These are phyloP conservation scores for Haematococcus sp. DNA, from an alignment of 139 green algal species.

Conservation along the genomic window DNA sequence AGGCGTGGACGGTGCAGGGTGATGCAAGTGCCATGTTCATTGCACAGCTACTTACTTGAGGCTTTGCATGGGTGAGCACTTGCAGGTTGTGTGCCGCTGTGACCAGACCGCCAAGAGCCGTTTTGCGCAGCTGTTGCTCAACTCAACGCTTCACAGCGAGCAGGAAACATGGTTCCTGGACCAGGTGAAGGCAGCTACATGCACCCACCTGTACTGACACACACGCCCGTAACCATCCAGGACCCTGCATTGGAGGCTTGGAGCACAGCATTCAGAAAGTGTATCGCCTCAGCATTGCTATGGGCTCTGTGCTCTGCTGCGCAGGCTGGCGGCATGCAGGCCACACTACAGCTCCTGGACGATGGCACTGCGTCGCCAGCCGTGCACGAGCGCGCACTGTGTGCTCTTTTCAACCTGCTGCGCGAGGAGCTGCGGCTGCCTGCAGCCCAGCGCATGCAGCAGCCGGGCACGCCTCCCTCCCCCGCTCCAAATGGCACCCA, in stretches of 20 bases:
- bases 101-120: not conserved
- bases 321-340: not conserved
- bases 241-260: too few relatives aligned
- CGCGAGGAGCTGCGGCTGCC: not conserved
- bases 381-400: conserved; percentile 8
- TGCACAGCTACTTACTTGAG: too few relatives aligned
- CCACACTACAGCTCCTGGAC: not conserved
- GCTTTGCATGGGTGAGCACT: too few relatives aligned
- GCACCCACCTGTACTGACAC: too few relatives aligned
- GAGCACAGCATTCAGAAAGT: too few relatives aligned
- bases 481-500: not conserved
- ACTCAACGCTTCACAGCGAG: not conserved
- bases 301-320: too few relatives aligned
- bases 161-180: too few relatives aligned
- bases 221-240: too few relatives aligned
- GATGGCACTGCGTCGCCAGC: not conserved
- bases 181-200: too few relatives aligned
- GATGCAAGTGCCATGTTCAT: too few relatives aligned
- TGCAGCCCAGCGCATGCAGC: not conserved
- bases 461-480: not conserved
- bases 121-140: conserved; percentile 6
- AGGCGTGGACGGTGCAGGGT: too few relatives aligned
- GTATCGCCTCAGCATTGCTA: too few relatives aligned
- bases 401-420: conserved; percentile 2
- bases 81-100: not conserved